Base-by-base conservation (phyloP, 2,329 filamentous ascomycete genomes). In the Trichoderma guizhouense region DNA sequence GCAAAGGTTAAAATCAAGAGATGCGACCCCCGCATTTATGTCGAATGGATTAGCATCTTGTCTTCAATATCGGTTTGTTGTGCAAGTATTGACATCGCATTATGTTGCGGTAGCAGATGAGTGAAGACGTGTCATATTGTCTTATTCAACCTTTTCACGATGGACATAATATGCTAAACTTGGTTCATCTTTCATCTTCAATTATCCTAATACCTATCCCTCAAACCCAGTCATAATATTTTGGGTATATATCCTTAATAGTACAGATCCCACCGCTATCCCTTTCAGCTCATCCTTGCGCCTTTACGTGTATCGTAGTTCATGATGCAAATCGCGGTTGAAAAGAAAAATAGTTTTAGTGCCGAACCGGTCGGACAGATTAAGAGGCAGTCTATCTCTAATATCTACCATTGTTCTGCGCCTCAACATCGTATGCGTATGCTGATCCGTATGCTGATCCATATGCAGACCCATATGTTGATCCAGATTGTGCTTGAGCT, bases 371-470 rank as follows among this genome's bases (percentile, higher is more conserved):
- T 69, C 71, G 66, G 66, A 43, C n/a, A 39, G 32, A 70, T 58
- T 58, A 43, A 64, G 26, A 30, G 43, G 70, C 24, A 51, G 64
- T 61, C 58, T 72, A 62, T 61, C 72, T 72, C 75, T 79, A 79
- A 71, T 78, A 78, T 32, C 78, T 76, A 24, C 74, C 71, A 67
- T 76, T 74, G 71, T 75, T 74, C 67, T 83, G 82, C 18, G 79
- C 77, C 71, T 83, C 82, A 26, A 79, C 74, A 51, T 83, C 80
- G 73, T 84, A 83, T 51, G 78, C 80, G 63, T 81, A 82, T 11
- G 78, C 77, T n/a, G 71, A 32, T 24, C 66, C 66, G 14, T 61
- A 60, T 28, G 43, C n/a, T 21, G 43, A 51, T 51, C 43, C 43
- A 14, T 51, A 51, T 51, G 47, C 28, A 7, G 71, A 26, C 18